phyloP scores from a whole-genome alignment of 2,329 filamentous ascomycete species.

The Colletotrichum caudatum region DNA sequence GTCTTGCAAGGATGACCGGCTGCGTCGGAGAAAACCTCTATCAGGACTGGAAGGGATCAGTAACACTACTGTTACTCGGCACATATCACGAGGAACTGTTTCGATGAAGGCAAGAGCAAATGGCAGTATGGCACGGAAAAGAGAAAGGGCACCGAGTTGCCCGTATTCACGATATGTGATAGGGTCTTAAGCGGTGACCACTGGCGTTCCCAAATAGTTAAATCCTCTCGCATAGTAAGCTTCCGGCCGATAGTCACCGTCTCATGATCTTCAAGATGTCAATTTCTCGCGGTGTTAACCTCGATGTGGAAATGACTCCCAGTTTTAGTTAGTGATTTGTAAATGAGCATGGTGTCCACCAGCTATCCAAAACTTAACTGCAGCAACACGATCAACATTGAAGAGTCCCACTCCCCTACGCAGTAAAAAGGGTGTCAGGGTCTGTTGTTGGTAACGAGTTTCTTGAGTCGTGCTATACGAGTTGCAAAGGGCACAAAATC shows the following conservation, averaged over 20 bases:
- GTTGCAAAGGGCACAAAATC: constrained; percentile 1
- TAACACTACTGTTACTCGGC: background rate
- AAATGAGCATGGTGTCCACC: background rate
- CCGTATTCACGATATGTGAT: background rate
- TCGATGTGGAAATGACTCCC: background rate
- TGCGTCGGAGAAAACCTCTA: background rate
- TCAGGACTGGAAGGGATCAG: background rate
- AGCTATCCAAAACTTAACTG: background rate
- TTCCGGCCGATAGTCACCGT: background rate
- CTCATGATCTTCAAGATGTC: background rate
- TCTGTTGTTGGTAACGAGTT: constrained; percentile 4
- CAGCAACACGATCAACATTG: background rate
- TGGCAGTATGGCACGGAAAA: background rate
- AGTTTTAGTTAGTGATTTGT: background rate
- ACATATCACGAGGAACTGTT: background rate
- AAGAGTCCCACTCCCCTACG: background rate
- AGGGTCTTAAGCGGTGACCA: too few species aligned
- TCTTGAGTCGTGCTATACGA: constrained; percentile 12
- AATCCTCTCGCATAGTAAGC: background rate
- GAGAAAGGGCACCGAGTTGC: too few species aligned
- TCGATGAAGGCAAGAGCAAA: background rate
- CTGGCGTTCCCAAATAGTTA: background rate
- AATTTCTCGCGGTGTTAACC: background rate
- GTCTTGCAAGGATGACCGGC: background rate
- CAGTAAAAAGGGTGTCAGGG: background rate